Conservation (phyloP, 1,139 yeast genomes). For the Saccharomyces hybrid region DNA sequence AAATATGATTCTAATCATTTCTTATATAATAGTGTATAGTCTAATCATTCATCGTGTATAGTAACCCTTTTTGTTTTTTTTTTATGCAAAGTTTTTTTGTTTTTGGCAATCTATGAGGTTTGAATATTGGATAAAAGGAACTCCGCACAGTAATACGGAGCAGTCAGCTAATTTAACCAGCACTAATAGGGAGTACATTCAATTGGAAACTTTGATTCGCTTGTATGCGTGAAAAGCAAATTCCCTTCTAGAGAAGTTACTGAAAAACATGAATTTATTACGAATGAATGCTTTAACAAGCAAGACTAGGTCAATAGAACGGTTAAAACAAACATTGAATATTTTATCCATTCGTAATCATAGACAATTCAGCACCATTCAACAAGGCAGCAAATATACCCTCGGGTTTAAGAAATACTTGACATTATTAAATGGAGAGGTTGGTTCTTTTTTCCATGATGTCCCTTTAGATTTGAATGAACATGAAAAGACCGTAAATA, state of each 20-base stretch:
- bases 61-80: background rate
- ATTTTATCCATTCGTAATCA: background rate
- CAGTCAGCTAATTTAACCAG: background rate
- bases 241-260: background rate
- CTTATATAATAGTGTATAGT: background rate
- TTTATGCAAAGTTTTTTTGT: background rate
- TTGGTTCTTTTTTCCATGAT: constrained; percentile 85
- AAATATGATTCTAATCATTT: background rate
- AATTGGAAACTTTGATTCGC: no score
- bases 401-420: constrained; percentile 39
- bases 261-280: background rate
- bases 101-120: background rate
- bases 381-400: constrained; percentile 39
- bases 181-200: background rate
- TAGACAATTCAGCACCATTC: constrained; percentile 22
- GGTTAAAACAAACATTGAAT: background rate
- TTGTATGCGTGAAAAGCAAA: background rate
- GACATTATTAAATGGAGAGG: constrained; percentile 37
- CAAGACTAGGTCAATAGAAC: background rate
- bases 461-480: constrained; percentile 68
- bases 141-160: background rate
- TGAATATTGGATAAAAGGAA: background rate
- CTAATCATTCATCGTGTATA: background rate
- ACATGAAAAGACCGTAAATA: constrained; percentile 60
- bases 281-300: background rate